These are phyloP conservation scores for Somion occarium DNA, from an alignment of 1,284 basidiomycete genomes.

Conservation along the genomic window DNA sequence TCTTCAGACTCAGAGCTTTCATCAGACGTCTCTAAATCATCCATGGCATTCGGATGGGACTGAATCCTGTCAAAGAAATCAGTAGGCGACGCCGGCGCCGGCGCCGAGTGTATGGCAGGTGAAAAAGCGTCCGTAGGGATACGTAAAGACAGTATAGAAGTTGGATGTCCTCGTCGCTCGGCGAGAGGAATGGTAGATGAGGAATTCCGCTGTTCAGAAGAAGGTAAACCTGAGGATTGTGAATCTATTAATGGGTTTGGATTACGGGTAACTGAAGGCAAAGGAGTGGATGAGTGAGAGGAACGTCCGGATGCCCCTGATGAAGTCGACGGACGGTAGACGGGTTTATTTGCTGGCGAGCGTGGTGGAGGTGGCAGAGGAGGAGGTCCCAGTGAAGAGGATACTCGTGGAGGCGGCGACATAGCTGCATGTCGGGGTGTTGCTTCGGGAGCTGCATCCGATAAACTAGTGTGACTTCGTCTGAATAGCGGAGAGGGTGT, in stretches of 20 bases:
- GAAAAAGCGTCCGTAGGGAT: constrained; percentile 21
- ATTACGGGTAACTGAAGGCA: constrained; percentile 1
- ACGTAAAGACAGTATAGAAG: constrained; percentile 20
- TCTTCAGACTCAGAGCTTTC: constrained; percentile 29
- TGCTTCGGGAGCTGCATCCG: constrained; percentile 18
- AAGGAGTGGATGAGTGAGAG: constrained; percentile 17
- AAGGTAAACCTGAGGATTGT: background rate
- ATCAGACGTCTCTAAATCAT: constrained; percentile 58
- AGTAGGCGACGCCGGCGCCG: constrained; percentile 54
- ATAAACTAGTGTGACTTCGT: constrained; percentile 19
- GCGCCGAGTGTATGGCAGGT: constrained; percentile 37
- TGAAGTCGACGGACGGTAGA: constrained; percentile 25
- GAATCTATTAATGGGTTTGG: background rate
- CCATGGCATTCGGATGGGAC: constrained; percentile 62
- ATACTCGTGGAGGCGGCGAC: constrained; percentile 48
- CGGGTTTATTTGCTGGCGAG: constrained; percentile 33
- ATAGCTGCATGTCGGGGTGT: constrained; percentile 37
- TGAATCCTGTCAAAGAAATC: constrained; percentile 74
- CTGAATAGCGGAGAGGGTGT: constrained; percentile 31
- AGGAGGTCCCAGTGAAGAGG: constrained; percentile 38
- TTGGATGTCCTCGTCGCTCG: constrained; percentile 21
- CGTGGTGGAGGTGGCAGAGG: constrained; percentile 52
- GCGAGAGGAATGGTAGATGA: constrained; percentile 15
- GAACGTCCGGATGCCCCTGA: constrained; percentile 25
- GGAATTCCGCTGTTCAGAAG: constrained; percentile 3